These are phyloP conservation scores for Talaromyces adpressus DNA, from an alignment of 495 filamentous ascomycete genomes.

Conservation along the genomic window DNA sequence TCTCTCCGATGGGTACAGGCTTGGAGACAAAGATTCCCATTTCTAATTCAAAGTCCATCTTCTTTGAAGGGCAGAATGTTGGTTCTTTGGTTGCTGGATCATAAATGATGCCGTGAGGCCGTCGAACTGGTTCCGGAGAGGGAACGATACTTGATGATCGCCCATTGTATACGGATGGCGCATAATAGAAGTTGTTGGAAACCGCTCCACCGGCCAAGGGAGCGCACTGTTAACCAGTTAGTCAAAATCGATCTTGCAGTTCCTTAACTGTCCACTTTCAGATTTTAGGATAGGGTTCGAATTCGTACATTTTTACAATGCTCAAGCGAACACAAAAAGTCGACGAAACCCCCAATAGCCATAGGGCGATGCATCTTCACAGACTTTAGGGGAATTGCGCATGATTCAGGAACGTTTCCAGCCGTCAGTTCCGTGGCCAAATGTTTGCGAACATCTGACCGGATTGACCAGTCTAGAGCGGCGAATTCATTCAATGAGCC, in stretches of 20 bases:
- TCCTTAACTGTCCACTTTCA: not conserved
- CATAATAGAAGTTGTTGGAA: constrained; percentile 52
- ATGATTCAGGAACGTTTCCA: constrained; percentile 44
- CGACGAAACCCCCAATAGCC: constrained; percentile 73
- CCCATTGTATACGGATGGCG: constrained; percentile 25
- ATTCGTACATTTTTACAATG: constrained; percentile 22
- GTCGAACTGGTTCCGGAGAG: constrained; percentile 59
- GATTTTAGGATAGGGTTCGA: not conserved
- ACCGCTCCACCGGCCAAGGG: constrained; percentile 15
- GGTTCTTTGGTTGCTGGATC: constrained; percentile 13
- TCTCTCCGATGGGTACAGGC: constrained; percentile 11
- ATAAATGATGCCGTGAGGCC: constrained; percentile 70
- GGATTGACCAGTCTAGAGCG: not conserved
- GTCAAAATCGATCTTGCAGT: not conserved
- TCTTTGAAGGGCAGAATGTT: constrained; percentile 47
- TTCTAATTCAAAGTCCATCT: constrained; percentile 79
- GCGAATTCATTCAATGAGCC: not conserved
- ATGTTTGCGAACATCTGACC: constrained; percentile 46
- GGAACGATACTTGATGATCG: constrained; percentile 65
- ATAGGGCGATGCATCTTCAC: constrained; percentile 71
- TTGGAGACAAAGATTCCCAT: constrained; percentile 67
- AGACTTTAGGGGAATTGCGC: constrained; percentile 43
- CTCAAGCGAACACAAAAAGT: constrained; percentile 58
- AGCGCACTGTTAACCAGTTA: constrained; percentile 6
- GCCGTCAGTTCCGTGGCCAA: constrained; percentile 34